A percentile compares a stretch with the other conserved stretches of the same genome.
Conservation (phyloP, 768 basidiomycete species). For the Amanita phalloides region DNA sequence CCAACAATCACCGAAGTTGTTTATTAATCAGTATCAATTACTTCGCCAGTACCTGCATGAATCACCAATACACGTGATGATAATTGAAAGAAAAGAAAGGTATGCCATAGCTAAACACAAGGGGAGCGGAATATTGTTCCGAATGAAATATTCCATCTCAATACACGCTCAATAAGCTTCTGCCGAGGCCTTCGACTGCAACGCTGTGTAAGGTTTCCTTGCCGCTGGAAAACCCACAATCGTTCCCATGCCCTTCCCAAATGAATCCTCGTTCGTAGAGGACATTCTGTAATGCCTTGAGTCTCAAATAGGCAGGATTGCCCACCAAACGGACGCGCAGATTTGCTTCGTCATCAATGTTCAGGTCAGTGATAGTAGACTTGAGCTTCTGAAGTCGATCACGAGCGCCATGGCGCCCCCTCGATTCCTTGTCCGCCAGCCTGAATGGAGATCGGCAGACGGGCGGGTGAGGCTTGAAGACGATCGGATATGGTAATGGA, state of each 20-base stretch:
- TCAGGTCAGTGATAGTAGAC: background rate
- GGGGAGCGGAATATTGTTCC: background rate
- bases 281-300: conserved; percentile 52
- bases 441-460: conserved; percentile 2
- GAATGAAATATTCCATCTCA: background rate
- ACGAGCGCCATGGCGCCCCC: background rate
- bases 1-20: too few relatives aligned
- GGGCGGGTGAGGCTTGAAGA: conserved; percentile 13
- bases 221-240: conserved; percentile 42
- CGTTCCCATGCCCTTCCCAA: conserved; percentile 38
- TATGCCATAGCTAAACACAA: background rate
- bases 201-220: conserved; percentile 47
- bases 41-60: too few relatives aligned
- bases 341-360: background rate
- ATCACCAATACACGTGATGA: background rate
- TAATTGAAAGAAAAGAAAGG: background rate
- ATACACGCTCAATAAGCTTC: conserved; percentile 30
- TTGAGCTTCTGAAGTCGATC: background rate
- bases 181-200: conserved; percentile 52
- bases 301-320: conserved; percentile 48
- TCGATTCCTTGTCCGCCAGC: background rate
- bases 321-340: conserved; percentile 42
- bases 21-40: too few relatives aligned
- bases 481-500: conserved; percentile 20
- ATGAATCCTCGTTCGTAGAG: conserved; percentile 29